Percentiles rank a stretch among this genome's conserved stretches.
Conservation (phyloP, 2,329 filamentous ascomycete species). For the Penicillium sp. region DNA sequence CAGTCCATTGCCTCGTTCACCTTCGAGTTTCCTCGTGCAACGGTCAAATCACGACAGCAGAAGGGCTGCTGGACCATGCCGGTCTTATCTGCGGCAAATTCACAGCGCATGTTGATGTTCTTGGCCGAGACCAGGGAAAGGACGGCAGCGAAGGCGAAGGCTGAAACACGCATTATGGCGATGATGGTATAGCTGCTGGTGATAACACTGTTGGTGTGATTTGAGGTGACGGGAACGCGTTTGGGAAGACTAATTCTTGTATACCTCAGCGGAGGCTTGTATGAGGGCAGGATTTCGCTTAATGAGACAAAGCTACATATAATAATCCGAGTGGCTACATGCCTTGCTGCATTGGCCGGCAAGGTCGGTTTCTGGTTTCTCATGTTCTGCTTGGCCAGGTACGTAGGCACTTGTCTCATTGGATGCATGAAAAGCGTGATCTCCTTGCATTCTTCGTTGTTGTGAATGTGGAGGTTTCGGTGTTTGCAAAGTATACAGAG, state of each 20-base stretch:
- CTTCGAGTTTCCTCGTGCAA: conserved; percentile 20
- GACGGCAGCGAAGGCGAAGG: conserved; percentile 13
- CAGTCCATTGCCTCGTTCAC: conserved; percentile 26
- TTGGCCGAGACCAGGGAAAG: conserved; percentile 21
- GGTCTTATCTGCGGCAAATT: conserved; percentile 26
- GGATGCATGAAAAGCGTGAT: conserved; percentile 10
- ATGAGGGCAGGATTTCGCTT: not conserved
- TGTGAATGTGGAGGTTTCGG: conserved; percentile 19
- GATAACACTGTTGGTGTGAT: not conserved
- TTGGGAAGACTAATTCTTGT: conserved; percentile 7
- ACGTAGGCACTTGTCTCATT: conserved; percentile 14
- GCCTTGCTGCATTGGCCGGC: conserved; percentile 16
- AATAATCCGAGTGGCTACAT: conserved; percentile 5
- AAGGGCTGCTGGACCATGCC: conserved; percentile 31
- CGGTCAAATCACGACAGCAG: conserved; percentile 29
- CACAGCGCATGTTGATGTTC: conserved; percentile 29
- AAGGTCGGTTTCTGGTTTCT: conserved; percentile 2
- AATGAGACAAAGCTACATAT: conserved; percentile 9
- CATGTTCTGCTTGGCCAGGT: conserved; percentile 1
- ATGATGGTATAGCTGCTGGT: not conserved
- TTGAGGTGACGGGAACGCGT: not conserved
- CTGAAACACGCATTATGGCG: conserved; percentile 22
- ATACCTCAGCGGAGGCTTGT: conserved; percentile 1
- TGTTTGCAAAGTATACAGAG: not conserved
- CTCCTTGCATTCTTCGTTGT: conserved; percentile 25